Percentiles rank a stretch among this genome's conserved stretches.
These are phyloP conservation scores for Torulaspora pretoriensis DNA, from an alignment of 1,139 yeast genomes.

Conservation along the genomic window DNA sequence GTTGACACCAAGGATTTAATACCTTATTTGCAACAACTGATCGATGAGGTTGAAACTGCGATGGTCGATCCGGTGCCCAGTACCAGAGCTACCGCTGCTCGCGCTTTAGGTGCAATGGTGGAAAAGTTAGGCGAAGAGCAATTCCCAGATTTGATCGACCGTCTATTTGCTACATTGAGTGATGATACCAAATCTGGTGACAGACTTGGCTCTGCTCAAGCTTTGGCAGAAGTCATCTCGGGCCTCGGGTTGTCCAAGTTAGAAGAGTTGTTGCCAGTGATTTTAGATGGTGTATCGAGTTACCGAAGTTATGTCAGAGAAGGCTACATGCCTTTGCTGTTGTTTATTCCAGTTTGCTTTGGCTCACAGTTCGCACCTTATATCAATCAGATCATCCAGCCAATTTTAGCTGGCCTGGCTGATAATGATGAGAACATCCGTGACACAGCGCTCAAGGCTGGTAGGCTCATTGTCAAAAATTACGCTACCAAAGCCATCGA, in stretches of 20 bases:
- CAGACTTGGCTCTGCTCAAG: constrained; percentile 96
- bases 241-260: constrained; percentile 85
- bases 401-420: constrained; percentile 86
- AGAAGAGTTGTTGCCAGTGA: constrained; percentile 81
- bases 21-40: constrained; percentile 75
- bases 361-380: constrained; percentile 92
- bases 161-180: constrained; percentile 68
- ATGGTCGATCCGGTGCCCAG: constrained; percentile 99
- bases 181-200: constrained; percentile 87
- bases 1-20: constrained; percentile 82
- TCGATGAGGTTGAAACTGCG: constrained; percentile 80
- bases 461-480: constrained; percentile 84
- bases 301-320: constrained; percentile 73
- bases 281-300: constrained; percentile 68
- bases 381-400: constrained; percentile 78
- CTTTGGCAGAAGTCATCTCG: constrained; percentile 85
- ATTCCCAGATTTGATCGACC: constrained; percentile 88
- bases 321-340: constrained; percentile 85
- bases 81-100: constrained; percentile 94
- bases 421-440: constrained; percentile 83
- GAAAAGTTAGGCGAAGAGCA: constrained; percentile 94
- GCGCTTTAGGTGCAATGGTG: constrained; percentile 93
- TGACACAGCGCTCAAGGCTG: constrained; percentile 88
- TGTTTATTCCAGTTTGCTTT: constrained; percentile 90
- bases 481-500: constrained; percentile 94